Conservation (phyloP, 192 early-diverging fungal species). For the Entomortierella parvispora region DNA sequence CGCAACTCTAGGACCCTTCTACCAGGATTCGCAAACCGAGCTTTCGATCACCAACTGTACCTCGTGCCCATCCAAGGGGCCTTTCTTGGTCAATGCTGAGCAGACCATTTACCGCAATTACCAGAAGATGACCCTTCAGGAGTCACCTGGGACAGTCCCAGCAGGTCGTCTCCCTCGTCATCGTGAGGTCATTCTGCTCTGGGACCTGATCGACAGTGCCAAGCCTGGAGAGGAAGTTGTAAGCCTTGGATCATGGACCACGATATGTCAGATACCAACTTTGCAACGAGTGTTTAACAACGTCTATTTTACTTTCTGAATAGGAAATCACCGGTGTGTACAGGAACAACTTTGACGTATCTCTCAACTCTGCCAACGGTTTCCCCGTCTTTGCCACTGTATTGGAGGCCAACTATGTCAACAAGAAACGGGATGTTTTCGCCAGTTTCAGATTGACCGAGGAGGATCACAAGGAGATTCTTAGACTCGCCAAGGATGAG, state of each 20-base stretch:
- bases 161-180: conserved; percentile 94
- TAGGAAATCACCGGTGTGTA: conserved; percentile 95
- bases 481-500: conserved; percentile 79
- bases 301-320: background rate
- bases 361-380: conserved; percentile 89
- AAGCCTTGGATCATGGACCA: conserved; percentile 24
- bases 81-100: conserved; percentile 91
- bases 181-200: conserved; percentile 92
- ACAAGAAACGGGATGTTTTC: conserved; percentile 89
- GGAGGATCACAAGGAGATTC: conserved; percentile 86
- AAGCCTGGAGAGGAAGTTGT: conserved; percentile 97
- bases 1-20: conserved; percentile 89
- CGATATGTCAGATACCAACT: too few relatives aligned
- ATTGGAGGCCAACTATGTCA: conserved; percentile 96
- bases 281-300: too few relatives aligned
- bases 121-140: conserved; percentile 95
- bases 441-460: conserved; percentile 89
- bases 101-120: conserved; percentile 98
- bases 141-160: conserved; percentile 94
- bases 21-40: conserved; percentile 91
- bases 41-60: conserved; percentile 86
- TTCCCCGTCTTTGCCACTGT: conserved; percentile 98
- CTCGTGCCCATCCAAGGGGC: conserved; percentile 91
- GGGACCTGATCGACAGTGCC: conserved; percentile 96
- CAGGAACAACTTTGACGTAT: conserved; percentile 92